Conservation (phyloP, 495 filamentous ascomycete genomes). For the Hypomontagnella monticulosa region DNA sequence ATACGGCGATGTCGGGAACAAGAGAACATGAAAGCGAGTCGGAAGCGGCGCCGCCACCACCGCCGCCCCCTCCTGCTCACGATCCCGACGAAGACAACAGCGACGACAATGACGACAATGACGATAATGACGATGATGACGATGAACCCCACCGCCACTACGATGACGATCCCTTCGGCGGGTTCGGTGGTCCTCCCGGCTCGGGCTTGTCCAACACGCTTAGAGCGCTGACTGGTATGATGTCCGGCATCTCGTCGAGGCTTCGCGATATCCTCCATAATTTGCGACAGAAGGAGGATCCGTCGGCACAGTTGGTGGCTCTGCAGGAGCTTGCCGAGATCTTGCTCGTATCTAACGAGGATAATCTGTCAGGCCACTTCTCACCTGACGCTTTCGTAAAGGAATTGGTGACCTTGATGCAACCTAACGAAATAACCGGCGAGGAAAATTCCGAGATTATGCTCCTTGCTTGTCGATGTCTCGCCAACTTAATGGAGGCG, state of each 20-base stretch:
- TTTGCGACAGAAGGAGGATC: slow-evolving; percentile 86
- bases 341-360: slow-evolving; percentile 92
- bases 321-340: slow-evolving; percentile 94
- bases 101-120: slow-evolving; percentile 61
- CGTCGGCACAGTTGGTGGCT: slow-evolving; percentile 88
- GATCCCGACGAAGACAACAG: slow-evolving; percentile 59
- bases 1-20: slow-evolving; percentile 64
- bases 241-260: slow-evolving; percentile 80
- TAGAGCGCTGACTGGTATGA: slow-evolving; percentile 87
- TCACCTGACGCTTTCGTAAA: slow-evolving; percentile 94
- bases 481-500: slow-evolving; percentile 98
- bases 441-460: slow-evolving; percentile 97
- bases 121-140: slow-evolving; percentile 58
- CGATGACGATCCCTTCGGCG: slow-evolving; percentile 81
- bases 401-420: slow-evolving; percentile 92
- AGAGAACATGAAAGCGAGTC: slow-evolving; percentile 71
- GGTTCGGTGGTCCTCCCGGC: slow-evolving; percentile 72
- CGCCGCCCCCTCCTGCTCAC: slow-evolving; percentile 53
- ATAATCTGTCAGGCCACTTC: slow-evolving; percentile 95
- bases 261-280: slow-evolving; percentile 86
- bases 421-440: slow-evolving; percentile 81
- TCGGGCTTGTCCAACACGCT: slow-evolving; percentile 80
- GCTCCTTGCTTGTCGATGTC: slow-evolving; percentile 94
- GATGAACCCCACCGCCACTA: slow-evolving; percentile 59
- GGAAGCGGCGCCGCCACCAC: slow-evolving; percentile 51